A percentile compares a stretch with the other conserved stretches of the same genome.
These are phyloP conservation scores for Xylaria longipes DNA, from an alignment of 495 filamentous ascomycete species.

Conservation along the genomic window DNA sequence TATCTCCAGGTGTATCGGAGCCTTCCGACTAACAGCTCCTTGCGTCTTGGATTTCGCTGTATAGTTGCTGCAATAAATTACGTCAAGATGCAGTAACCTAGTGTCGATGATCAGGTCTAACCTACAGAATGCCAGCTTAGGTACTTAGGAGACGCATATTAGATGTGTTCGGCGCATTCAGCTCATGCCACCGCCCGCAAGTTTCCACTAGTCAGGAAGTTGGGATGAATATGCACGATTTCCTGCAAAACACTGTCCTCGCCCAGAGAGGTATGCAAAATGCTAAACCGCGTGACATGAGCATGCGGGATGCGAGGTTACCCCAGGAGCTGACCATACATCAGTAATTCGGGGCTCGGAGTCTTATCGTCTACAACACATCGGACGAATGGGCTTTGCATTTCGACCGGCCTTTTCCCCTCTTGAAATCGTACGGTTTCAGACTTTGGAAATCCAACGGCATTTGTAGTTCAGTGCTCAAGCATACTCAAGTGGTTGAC, in stretches of 20 bases:
- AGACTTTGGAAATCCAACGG: not conserved
- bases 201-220: constrained; percentile 5
- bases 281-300: constrained; percentile 3
- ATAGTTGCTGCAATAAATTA: constrained; percentile 18
- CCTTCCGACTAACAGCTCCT: not conserved
- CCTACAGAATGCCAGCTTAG: not conserved
- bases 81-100: not conserved
- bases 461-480: not conserved
- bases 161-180: constrained; percentile 2
- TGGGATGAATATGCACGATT: constrained; percentile 5
- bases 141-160: constrained; percentile 16
- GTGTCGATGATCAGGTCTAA: not conserved
- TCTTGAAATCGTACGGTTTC: not conserved
- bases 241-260: not conserved
- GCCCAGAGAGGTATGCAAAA: not conserved
- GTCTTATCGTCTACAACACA: not conserved
- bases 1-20: not conserved
- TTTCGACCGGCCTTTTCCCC: not conserved
- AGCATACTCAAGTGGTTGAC: not conserved
- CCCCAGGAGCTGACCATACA: not conserved
- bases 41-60: not conserved
- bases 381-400: constrained; percentile 11
- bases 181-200: not conserved
- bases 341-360: not conserved
- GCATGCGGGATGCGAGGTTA: not conserved